These are phyloP conservation scores for Pleurotus eryngii DNA, from an alignment of 768 basidiomycete genomes.

Conservation along the genomic window DNA sequence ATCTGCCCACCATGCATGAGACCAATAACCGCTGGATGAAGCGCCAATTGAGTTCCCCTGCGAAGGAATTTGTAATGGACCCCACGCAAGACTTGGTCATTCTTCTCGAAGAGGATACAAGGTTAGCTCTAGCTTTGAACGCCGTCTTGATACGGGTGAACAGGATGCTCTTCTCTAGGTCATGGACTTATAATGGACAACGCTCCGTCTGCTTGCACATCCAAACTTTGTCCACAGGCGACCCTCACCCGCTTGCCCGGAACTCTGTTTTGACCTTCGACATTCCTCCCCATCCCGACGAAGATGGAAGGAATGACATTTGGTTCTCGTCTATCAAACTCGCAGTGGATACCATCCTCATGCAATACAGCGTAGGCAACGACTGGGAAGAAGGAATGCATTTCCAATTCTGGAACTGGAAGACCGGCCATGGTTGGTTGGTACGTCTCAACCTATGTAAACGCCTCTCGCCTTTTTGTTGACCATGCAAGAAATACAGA, in stretches of 20 bases:
- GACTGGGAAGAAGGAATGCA: conserved; percentile 26
- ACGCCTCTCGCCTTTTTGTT: neutral
- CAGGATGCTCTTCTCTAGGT: conserved; percentile 4
- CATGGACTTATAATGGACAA: conserved; percentile 3
- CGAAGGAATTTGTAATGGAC: conserved; percentile 63
- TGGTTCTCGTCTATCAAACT: conserved; percentile 43
- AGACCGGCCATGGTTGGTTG: conserved; percentile 34
- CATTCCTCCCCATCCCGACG: conserved; percentile 12
- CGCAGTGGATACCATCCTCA: conserved; percentile 49
- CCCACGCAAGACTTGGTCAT: conserved; percentile 60
- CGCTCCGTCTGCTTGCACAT: conserved; percentile 31
- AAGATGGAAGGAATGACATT: conserved; percentile 18
- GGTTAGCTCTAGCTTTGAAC: conserved; percentile 10
- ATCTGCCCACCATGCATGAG: conserved; percentile 22
- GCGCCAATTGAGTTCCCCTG: conserved; percentile 34
- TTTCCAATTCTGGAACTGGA: conserved; percentile 48
- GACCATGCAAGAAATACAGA: neutral
- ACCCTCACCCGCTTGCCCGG: conserved; percentile 39
- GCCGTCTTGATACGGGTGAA: neutral
- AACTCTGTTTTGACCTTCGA: conserved; percentile 22
- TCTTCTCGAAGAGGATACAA: conserved; percentile 28
- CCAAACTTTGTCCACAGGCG: conserved; percentile 39
- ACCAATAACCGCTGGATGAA: conserved; percentile 19
- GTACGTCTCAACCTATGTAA: conserved; percentile 26
- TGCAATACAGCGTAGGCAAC: conserved; percentile 31